Base-by-base conservation (phyloP, 78 protist species). In the Dictyostelium firmibasis region DNA sequence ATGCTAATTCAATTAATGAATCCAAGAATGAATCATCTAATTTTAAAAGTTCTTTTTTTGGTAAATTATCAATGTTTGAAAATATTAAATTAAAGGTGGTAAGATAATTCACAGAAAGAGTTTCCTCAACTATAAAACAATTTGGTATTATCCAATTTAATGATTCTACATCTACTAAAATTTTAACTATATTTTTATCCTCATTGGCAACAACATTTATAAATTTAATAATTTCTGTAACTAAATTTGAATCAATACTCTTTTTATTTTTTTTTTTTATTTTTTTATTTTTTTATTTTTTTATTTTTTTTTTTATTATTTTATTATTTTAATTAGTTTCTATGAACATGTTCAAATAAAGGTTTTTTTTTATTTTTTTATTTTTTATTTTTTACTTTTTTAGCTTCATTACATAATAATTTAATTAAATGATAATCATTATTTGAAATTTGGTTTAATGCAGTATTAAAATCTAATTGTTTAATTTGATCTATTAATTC, bases 61-160 rank as follows among this genome's bases (percentile, higher is more conserved):
- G 88, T n/a, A 89, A 27, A 20, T 41, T 60, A 18, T 81, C 44
- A 25, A n/a, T 3, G n/a, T 23, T 18, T 20, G 83, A 62, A 70
- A 81, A 81, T 50, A 89, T 81, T 1, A 75, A 23, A 18, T 53
- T n/a, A 1, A 78, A 33, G 43, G 77, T 9, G 9, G 23, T 20
- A 29, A 89, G 53, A n/a, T 81, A 67, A 11, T 81, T 33, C 1
- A 41, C 29, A 4, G 81, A n/a, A 23, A 38, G 23, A 11, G 72
- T 47, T 27, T 85, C 87, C 25, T 89, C 87, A 4, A 70, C 62
- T 57, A 89, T 89, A 27, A 89, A 89, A 43, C 78, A 69, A 53
- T 78, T 89, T 64, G 94, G 94, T 64, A 89, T 78, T 16, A 89
- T 81, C 94, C 94, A 89, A 38, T 81, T 81, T 31, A 89, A 70